Conservation (phyloP, 2,329 filamentous ascomycete species). For the Aspergillus arachidicola region DNA sequence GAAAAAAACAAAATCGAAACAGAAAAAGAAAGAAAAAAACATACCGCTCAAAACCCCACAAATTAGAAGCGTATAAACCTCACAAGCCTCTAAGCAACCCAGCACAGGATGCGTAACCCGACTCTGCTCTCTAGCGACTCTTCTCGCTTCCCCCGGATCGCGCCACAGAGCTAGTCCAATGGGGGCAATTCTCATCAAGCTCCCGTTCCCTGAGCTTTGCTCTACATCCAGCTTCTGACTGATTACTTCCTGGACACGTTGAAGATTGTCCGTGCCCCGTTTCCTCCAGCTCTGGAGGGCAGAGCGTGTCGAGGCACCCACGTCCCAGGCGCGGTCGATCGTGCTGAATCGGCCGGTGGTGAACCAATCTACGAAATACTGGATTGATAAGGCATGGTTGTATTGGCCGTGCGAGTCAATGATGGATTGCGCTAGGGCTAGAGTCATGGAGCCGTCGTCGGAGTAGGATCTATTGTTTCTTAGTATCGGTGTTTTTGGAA, state of each 20-base stretch:
- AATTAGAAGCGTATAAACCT: conserved; percentile 39
- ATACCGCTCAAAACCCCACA: conserved; percentile 30
- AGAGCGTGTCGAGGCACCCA: conserved; percentile 37
- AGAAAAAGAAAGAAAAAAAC: conserved; percentile 13
- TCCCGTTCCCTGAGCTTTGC: conserved; percentile 41
- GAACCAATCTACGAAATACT: conserved; percentile 43
- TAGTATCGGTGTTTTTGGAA: neutral
- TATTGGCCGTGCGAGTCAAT: conserved; percentile 34
- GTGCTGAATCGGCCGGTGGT: conserved; percentile 41
- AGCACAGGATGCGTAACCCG: conserved; percentile 42
- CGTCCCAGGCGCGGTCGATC: conserved; percentile 40
- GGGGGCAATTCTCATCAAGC: conserved; percentile 46
- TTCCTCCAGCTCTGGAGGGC: conserved; percentile 38
- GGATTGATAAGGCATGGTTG: conserved; percentile 33
- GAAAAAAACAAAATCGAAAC: neutral
- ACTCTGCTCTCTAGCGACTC: conserved; percentile 31
- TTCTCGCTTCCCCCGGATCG: conserved; percentile 24
- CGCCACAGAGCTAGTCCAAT: conserved; percentile 36
- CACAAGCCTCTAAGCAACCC: conserved; percentile 44
- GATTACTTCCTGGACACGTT: conserved; percentile 22
- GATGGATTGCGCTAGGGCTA: conserved; percentile 46
- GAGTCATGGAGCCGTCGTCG: conserved; percentile 49
- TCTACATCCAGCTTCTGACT: conserved; percentile 20
- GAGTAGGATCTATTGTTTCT: conserved; percentile 37
- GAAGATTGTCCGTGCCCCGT: neutral